Evolutionary conservation across 345 rosid genomes (phyloP).

Genomic region (Eucalyptus grandis): DNA sequence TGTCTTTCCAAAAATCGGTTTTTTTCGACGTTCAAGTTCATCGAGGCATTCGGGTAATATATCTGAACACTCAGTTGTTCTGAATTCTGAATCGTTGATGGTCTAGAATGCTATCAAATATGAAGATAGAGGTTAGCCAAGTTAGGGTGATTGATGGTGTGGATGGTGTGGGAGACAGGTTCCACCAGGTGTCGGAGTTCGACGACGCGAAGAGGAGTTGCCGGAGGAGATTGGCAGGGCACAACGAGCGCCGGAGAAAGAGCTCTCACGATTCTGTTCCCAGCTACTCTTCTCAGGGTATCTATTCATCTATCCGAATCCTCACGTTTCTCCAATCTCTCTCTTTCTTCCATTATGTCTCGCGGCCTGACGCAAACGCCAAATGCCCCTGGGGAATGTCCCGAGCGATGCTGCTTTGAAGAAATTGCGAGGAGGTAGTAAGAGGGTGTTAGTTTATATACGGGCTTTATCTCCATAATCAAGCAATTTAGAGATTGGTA

Average conservation of each 20-base stretch:
- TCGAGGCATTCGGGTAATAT: neutral
- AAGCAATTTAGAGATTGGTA: neutral
- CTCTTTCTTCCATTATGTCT: neutral
- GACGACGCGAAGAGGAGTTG: constrained; percentile 60
- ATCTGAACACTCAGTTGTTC: neutral
- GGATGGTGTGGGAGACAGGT: constrained; percentile 12
- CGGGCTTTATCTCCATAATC: neutral
- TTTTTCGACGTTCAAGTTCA: neutral
- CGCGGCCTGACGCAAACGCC: neutral
- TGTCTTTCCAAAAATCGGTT: neutral
- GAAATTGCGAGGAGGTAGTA: neutral
- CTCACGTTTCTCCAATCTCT: neutral
- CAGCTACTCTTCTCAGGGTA: constrained; percentile 27
- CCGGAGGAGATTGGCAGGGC: constrained; percentile 61
- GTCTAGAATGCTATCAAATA: neutral
- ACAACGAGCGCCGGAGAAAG: constrained; percentile 62
- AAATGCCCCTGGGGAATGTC: neutral
- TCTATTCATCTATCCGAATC: neutral
- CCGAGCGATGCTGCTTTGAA: neutral
- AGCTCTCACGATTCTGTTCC: constrained; percentile 23
- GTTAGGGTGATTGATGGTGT: neutral
- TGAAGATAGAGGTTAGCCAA: neutral
- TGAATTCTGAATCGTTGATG: neutral
- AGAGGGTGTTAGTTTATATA: neutral
- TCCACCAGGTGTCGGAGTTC: constrained; percentile 49